Conservation (phyloP, 805 yeast species). For the Starmerella powellii region DNA sequence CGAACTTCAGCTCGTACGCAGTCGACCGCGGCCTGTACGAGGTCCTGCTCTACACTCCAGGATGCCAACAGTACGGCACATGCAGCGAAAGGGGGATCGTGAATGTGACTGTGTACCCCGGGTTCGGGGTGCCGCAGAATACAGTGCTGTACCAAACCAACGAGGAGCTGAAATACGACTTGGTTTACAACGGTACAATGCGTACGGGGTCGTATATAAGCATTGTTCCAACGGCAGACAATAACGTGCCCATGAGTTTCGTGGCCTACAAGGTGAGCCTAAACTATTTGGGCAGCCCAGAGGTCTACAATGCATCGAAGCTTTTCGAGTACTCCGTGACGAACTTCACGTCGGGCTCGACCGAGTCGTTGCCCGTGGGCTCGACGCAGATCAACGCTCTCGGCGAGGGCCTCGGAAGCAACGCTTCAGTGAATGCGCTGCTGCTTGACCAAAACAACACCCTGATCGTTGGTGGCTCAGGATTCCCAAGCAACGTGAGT, state of each 20-base stretch:
- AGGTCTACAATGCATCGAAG: conserved; percentile 33
- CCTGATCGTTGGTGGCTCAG: conserved; percentile 41
- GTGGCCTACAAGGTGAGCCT: conserved; percentile 62
- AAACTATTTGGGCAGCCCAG: conserved; percentile 27
- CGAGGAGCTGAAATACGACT: conserved; percentile 66
- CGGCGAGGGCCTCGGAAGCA: conserved; percentile 30
- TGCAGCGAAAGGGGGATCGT: conserved; percentile 66
- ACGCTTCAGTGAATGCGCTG: conserved; percentile 33
- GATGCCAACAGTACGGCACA: conserved; percentile 57
- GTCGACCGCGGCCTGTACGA: conserved; percentile 59
- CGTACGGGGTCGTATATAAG: conserved; percentile 37
- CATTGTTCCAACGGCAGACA: conserved; percentile 19
- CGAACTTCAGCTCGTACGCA: conserved; percentile 41
- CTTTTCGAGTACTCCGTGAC: conserved; percentile 67
- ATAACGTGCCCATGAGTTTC: conserved; percentile 35
- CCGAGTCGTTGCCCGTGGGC: conserved; percentile 32
- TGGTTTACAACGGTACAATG: conserved; percentile 54
- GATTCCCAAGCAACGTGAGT: conserved; percentile 21
- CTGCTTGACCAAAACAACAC: conserved; percentile 27
- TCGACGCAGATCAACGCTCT: conserved; percentile 37
- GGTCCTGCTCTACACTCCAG: conserved; percentile 70
- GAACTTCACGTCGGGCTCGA: conserved; percentile 44
- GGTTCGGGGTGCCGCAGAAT: conserved; percentile 33
- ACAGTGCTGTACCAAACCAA: conserved; percentile 69
- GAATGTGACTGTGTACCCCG: conserved; percentile 54